Evolutionary conservation across 2,329 filamentous ascomycete genomes (phyloP), one percentile per base, ranked within the genome.

Genomic region (Colletotrichum sp.): DNA sequence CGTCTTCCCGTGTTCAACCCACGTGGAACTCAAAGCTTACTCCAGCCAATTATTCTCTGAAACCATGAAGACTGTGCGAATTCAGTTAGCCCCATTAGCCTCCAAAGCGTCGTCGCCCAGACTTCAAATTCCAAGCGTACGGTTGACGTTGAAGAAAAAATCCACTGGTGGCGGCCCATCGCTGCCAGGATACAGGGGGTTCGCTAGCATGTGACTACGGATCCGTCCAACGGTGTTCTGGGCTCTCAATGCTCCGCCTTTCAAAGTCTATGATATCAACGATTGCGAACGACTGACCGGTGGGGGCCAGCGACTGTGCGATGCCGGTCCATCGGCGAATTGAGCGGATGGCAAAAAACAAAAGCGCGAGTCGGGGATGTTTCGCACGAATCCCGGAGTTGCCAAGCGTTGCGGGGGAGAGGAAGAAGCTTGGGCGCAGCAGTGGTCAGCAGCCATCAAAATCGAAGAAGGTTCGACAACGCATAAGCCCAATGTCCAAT

Each of bases 321-420:
- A 61, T 29, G 34, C 34, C 27, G 27, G 9, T 32, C 61, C 27
- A 19, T 29, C 44, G 27, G 15, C 30, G 30, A 34, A 25, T n/a
- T 29, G 22, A 9, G n/a, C 12, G 34, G 30, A 63, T 49, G 27
- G 27, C 12, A 9, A 36, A 22, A 52, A 30, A 22, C 64, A 55
- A n/a, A 30, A 19, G 19, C 19, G 19, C 27, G 69, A 71, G 70
- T 72, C 64, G 73, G 73, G 36, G 73, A 76, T 76, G 73, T 76
- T 76, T 73, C 73, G 73, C 73, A 72, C 69, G 73, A 76, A 73
- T 63, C 57, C 63, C 69, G 69, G 73, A 63, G 34, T 75, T 72
- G 72, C 62, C 69, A 67, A 68, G 62, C 36, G 12, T 52, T 30
- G 52, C 29, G 67, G 59, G 67, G 67, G 61, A 64, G 19, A 15